Evolutionary conservation across 2,329 filamentous ascomycete species (phyloP).

Genomic region (Pseudogymnoascus sp.): DNA sequence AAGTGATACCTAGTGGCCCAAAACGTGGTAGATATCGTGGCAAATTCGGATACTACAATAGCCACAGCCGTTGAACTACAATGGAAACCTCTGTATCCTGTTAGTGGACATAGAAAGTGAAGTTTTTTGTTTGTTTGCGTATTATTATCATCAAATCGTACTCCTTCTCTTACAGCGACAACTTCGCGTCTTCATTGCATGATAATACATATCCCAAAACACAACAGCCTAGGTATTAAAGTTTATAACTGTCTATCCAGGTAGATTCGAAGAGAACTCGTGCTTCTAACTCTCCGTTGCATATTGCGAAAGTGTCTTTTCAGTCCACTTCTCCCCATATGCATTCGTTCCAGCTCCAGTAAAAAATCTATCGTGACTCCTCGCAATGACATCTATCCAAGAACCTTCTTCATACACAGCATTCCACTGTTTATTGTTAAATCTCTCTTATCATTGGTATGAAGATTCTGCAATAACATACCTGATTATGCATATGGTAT

Average conservation of each 20-base stretch:
- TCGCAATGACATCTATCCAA: conserved; percentile 4
- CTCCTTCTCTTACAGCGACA: background rate
- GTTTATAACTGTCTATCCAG: background rate
- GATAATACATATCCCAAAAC: background rate
- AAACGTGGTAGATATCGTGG: background rate
- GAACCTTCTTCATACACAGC: background rate
- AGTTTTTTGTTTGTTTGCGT: background rate
- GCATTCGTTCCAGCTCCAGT: background rate
- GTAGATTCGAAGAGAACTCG: background rate
- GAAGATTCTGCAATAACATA: background rate
- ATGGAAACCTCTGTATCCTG: background rate
- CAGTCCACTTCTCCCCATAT: conserved; percentile 1
- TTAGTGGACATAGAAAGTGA: background rate
- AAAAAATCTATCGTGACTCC: background rate
- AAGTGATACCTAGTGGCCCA: background rate
- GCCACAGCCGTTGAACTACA: background rate
- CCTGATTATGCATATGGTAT: conserved; percentile 3
- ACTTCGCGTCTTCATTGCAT: background rate
- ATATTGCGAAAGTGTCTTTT: background rate
- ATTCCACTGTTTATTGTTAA: background rate
- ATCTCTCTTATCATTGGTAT: background rate
- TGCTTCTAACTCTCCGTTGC: background rate
- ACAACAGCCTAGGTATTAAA: background rate
- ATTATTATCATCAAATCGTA: background rate
- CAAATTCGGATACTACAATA: background rate